A percentile compares a stretch with the other conserved stretches of the same genome.
Conservation (phyloP, 495 filamentous ascomycete genomes). For the Talaromyces stipitatus region DNA sequence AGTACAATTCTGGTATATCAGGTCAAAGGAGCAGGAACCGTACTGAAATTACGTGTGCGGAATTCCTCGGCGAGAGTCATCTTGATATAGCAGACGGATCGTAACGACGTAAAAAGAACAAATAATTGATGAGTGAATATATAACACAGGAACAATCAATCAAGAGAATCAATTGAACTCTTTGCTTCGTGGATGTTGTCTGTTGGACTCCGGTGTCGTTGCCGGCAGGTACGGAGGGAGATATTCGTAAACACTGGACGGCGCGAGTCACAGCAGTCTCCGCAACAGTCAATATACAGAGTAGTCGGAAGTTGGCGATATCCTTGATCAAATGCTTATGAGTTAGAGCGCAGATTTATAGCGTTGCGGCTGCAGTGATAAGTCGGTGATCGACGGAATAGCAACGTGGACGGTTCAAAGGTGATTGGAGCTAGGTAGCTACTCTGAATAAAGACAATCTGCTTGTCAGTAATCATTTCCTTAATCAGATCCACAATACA, state of each 20-base stretch:
- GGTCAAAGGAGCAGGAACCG: constrained; percentile 25
- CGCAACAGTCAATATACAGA: neutral
- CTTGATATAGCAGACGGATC: constrained; percentile 11
- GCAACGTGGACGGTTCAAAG: neutral
- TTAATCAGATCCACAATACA: neutral
- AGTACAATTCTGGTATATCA: constrained; percentile 16
- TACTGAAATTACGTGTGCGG: constrained; percentile 96
- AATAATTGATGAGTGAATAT: constrained; percentile 5
- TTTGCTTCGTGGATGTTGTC: neutral
- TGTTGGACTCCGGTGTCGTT: neutral
- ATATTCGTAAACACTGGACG: neutral
- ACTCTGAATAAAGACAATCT: neutral
- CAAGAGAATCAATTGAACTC: constrained; percentile 2
- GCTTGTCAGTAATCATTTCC: neutral
- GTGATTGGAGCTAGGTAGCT: neutral
- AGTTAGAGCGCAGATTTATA: neutral
- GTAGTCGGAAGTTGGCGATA: neutral
- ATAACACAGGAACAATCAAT: neutral
- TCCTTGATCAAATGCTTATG: neutral
- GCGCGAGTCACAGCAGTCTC: neutral
- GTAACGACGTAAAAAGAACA: constrained; percentile 1
- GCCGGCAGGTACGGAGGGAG: neutral
- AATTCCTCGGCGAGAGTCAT: constrained; percentile 66
- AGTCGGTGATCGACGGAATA: constrained; percentile 8
- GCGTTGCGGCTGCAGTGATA: neutral